Evolutionary conservation across 1,284 basidiomycete species (phyloP), one percentile per base, ranked within the genome.

Genomic region (Trametes pubescens): DNA sequence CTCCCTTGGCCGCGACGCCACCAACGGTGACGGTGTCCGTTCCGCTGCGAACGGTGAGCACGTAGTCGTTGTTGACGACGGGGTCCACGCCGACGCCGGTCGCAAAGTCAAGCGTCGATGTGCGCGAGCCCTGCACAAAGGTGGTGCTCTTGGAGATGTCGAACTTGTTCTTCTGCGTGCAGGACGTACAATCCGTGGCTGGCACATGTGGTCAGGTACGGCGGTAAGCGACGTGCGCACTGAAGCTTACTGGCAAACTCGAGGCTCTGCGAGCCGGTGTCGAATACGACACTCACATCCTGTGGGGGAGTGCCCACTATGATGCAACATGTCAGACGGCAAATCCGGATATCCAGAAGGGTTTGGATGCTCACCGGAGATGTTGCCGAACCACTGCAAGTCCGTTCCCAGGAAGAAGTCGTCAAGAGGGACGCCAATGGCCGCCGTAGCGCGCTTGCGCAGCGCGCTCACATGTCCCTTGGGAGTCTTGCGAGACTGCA

Each of bases 81-180:
- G 86, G 85, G 67, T 85, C 82, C 5, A 87, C 84, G 32, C 84
- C 84, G 44, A 84, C 84, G 21, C 85, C 85, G 1, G 85, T 86
- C 13, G 77, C 76, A 69, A 88, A 86, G 11, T 78, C 80, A 58
- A 85, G 81, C 21, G 76, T 78, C 46, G 68, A 74, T 2, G 75
- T 78, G 22, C 73, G 72, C 46, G 79, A 78, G 8, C 77, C 77
- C 67, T 82, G 80, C 21, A 81, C 75, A 64, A 83, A 87, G 0
- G 85, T 86, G 9, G 81, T 81, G 65, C 83, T 85, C 69, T 79
- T 78, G 0, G 76, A 74, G 0, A 80, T 68, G 69, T 86, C 77
- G 67, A 86, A 86, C 65, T 82, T 75, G 65, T 77, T 71, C 69
- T 84, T 82, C 52, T 78, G 78, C 1, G 71, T 62, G 68, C 85